Evolutionary conservation across 2,329 filamentous ascomycete genomes (phyloP).

Genomic region (Pseudopithomyces chartarum): DNA sequence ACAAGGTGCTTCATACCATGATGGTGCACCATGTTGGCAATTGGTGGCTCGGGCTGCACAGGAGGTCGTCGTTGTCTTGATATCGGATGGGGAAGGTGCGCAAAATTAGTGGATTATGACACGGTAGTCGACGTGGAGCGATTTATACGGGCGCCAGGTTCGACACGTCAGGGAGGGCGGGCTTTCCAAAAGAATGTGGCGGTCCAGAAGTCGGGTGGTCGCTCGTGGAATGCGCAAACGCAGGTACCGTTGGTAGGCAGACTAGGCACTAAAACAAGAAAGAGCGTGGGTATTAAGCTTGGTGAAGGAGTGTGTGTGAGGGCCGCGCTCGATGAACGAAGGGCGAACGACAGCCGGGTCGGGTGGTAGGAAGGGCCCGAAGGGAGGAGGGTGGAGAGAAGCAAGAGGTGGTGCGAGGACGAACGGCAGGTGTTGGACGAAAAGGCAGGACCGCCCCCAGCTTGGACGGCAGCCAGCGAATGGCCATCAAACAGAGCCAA

Average conservation of each 20-base stretch:
- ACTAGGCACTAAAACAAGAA: constrained; percentile 40
- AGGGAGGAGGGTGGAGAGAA: constrained; percentile 17
- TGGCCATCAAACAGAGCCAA: too few species aligned
- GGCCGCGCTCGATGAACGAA: constrained; percentile 45
- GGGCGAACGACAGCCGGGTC: constrained; percentile 47
- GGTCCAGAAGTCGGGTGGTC: constrained; percentile 18
- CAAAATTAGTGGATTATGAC: constrained; percentile 29
- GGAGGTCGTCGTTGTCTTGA: constrained; percentile 8
- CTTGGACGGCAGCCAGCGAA: background rate
- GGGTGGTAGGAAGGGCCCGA: constrained; percentile 30
- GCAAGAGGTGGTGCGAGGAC: constrained; percentile 14
- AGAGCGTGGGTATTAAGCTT: constrained; percentile 33
- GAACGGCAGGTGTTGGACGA: constrained; percentile 10
- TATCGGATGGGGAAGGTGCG: background rate
- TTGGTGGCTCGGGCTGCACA: constrained; percentile 2
- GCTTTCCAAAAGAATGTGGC: constrained; percentile 38
- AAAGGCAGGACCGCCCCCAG: constrained; percentile 4
- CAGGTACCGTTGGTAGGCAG: constrained; percentile 10
- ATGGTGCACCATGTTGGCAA: constrained; percentile 27
- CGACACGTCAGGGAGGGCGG: constrained; percentile 28
- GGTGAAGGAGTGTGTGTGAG: constrained; percentile 41
- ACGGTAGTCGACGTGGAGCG: constrained; percentile 20
- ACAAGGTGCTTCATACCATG: constrained; percentile 33
- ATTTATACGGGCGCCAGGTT: constrained; percentile 27
- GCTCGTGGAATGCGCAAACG: constrained; percentile 31